These are phyloP conservation scores for Starmerella lactis-condensi DNA, from an alignment of 805 yeast species.

Conservation along the genomic window DNA sequence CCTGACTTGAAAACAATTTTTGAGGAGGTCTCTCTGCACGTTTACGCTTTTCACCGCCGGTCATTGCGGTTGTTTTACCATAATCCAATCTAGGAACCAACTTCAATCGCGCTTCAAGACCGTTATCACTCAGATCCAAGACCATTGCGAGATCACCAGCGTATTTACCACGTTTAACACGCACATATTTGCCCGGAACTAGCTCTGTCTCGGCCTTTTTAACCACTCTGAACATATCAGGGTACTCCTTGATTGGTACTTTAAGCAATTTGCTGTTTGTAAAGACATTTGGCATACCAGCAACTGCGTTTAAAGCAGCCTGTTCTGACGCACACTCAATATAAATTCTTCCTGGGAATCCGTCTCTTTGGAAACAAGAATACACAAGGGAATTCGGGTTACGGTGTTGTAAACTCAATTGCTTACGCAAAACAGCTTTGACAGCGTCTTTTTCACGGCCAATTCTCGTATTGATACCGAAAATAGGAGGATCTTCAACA, in stretches of 20 bases:
- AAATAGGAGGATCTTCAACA: conserved; percentile 86
- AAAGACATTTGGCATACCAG: conserved; percentile 78
- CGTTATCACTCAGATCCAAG: conserved; percentile 83
- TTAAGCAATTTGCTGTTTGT: conserved; percentile 45
- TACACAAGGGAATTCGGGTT: conserved; percentile 64
- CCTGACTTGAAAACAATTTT: conserved; percentile 68
- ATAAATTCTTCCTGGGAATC: conserved; percentile 78
- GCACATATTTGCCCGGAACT: conserved; percentile 80
- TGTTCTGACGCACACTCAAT: conserved; percentile 87
- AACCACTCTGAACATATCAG: conserved; percentile 76
- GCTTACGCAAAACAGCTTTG: conserved; percentile 65
- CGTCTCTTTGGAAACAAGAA: conserved; percentile 86
- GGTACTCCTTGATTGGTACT: conserved; percentile 91
- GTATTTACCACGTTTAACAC: conserved; percentile 79
- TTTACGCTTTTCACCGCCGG: conserved; percentile 37
- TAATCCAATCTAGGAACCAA: conserved; percentile 87
- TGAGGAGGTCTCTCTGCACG: conserved; percentile 59
- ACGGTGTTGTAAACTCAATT: conserved; percentile 55
- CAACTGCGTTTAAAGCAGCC: conserved; percentile 73
- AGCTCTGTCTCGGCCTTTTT: conserved; percentile 74
- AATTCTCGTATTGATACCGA: conserved; percentile 86
- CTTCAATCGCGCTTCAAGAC: conserved; percentile 83
- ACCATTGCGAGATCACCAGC: conserved; percentile 86
- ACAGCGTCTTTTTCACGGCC: conserved; percentile 88
- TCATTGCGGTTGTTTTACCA: conserved; percentile 32